Conservation (phyloP, 2,329 filamentous ascomycete species). For the Trichoderma sp. region DNA sequence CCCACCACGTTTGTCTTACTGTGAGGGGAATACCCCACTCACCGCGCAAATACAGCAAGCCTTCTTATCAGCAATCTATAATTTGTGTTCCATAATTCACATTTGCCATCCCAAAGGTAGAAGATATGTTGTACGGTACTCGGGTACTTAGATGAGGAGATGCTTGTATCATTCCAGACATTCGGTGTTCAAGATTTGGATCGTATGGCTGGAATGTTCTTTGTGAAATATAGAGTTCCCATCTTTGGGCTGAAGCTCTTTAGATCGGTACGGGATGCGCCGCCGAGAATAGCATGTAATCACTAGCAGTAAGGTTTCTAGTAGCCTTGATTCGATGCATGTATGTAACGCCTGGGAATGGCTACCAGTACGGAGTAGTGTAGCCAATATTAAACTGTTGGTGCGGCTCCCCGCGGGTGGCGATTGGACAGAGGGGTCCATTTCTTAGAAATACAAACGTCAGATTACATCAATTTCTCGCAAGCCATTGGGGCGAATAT, state of each 20-base stretch:
- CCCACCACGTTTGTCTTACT: not conserved
- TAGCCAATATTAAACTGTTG: not conserved
- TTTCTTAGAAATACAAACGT: not conserved
- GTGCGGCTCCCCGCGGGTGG: conserved; percentile 1
- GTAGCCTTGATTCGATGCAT: not conserved
- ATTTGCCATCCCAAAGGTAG: not conserved
- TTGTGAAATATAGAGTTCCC: not conserved
- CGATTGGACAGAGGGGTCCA: not conserved
- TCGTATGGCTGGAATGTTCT: too few relatives aligned
- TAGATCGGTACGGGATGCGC: not conserved
- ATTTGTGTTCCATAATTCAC: not conserved
- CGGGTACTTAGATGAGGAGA: not conserved
- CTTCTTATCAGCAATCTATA: not conserved
- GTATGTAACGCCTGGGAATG: not conserved
- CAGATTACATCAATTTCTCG: conserved; percentile 7
- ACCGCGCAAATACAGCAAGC: not conserved
- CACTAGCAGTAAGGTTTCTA: not conserved
- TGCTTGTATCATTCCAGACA: not conserved
- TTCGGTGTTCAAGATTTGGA: not conserved
- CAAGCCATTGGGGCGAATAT: not conserved
- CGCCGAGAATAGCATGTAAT: not conserved
- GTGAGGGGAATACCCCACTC: conserved; percentile 13
- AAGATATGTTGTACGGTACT: not conserved
- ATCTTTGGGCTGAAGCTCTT: not conserved
- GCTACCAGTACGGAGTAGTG: not conserved